Evolutionary conservation across 352 stramenopile species (phyloP).

Genomic region (Globisporangium alternatum): DNA sequence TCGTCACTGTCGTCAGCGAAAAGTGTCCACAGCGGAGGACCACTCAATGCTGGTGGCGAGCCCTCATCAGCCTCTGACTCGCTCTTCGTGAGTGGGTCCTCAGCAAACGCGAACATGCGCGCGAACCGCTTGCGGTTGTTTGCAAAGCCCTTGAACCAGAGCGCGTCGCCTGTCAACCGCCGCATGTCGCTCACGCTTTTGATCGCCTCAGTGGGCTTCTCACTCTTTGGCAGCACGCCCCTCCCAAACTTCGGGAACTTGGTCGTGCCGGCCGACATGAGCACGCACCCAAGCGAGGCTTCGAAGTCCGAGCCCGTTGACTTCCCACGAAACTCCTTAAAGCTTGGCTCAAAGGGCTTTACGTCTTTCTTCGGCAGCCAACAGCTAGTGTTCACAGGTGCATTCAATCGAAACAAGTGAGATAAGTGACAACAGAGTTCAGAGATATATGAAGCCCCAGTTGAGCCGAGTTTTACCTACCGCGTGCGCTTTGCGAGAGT

Average conservation of each 20-base stretch:
- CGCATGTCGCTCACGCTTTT: slow-evolving; percentile 27
- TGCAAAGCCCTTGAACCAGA: slow-evolving; percentile 36
- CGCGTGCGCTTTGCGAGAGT: slow-evolving; percentile 24
- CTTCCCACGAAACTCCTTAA: slow-evolving; percentile 20
- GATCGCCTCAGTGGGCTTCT: slow-evolving; percentile 15
- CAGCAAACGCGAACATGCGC: slow-evolving; percentile 18
- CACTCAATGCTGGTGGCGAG: background rate
- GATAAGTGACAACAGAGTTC: background rate
- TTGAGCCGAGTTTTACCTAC: slow-evolving; percentile 20
- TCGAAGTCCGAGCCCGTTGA: slow-evolving; percentile 42
- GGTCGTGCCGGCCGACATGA: slow-evolving; percentile 33
- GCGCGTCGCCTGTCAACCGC: slow-evolving; percentile 25
- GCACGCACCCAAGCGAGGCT: slow-evolving; percentile 22
- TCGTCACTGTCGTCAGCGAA: background rate
- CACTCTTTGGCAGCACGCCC: slow-evolving; percentile 28
- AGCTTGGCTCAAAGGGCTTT: slow-evolving; percentile 30
- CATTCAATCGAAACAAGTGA: background rate
- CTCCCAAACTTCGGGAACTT: slow-evolving; percentile 44
- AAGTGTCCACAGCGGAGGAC: background rate
- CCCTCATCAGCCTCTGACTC: background rate
- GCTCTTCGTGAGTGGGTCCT: background rate
- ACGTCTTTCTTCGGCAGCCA: slow-evolving; percentile 39
- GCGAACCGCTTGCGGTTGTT: slow-evolving; percentile 35
- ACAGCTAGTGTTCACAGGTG: slow-evolving; percentile 24
- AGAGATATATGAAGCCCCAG: background rate